These are phyloP conservation scores for Cerioporus squamosus DNA, from an alignment of 1,284 basidiomycete genomes.

Conservation along the genomic window DNA sequence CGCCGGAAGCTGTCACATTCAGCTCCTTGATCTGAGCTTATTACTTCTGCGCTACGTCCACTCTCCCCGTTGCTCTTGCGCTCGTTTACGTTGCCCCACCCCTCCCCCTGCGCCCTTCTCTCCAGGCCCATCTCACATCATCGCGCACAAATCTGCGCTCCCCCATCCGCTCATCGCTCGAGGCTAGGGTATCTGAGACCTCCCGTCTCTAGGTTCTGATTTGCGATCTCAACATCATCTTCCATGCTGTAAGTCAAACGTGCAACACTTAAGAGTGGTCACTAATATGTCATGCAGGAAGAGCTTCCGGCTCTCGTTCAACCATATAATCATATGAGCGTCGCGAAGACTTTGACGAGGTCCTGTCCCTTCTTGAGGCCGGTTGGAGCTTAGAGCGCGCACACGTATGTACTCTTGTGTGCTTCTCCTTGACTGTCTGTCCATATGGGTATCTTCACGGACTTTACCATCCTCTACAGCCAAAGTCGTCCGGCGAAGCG, in stretches of 20 bases:
- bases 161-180: no score
- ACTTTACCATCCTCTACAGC: constrained; percentile 93
- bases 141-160: no score
- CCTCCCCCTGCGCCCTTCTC: no score
- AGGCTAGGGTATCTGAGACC: no score
- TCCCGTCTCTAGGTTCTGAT: constrained; percentile 84
- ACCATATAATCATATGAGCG: constrained; percentile 92
- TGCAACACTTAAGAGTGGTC: neutral
- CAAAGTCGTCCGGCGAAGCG: constrained; percentile 95
- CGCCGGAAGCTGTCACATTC: no score
- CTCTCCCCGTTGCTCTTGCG: no score
- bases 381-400: constrained; percentile 95
- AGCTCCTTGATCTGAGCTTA: no score
- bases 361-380: constrained; percentile 90
- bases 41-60: no score
- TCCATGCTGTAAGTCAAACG: constrained; percentile 73
- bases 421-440: constrained; percentile 1
- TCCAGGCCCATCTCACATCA: no score
- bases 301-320: constrained; percentile 85
- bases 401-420: constrained; percentile 58
- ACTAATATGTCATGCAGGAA: constrained; percentile 58
- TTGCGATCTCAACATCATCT: constrained; percentile 94
- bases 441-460: constrained; percentile 93
- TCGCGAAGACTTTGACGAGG: constrained; percentile 93
- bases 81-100: no score